Base-by-base conservation (phyloP, 2,329 filamentous ascomycete species). In the Aurifilum marmelostoma region DNA sequence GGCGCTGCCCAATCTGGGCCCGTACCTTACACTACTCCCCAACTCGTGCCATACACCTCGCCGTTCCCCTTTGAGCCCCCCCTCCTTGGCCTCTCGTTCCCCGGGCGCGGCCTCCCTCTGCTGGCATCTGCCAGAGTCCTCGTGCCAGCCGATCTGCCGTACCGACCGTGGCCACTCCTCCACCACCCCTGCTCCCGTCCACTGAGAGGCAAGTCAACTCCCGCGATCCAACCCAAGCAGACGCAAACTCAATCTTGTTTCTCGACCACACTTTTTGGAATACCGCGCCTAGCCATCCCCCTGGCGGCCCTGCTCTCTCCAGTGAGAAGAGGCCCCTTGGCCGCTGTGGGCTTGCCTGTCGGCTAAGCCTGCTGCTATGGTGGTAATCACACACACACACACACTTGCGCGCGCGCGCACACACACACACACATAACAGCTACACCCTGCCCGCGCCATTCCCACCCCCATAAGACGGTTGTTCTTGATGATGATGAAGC, bases 201-300 rank as follows among this genome's bases (percentile, higher is more conserved):
- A 52, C 37, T 37, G 47, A 52, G 56, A 68, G 66, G 61, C 34
- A 66, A 69, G 64, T 54, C 61, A 37, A 39, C 63, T 63, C 65
- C 62, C 68, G 56, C 68, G 65, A 70, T 68, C 62, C 68, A 67
- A 62, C 65, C 68, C 61, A 65, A 67, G 41, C 61, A 50, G 61
- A 52, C 39, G 54, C 34, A 52, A 58, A 65, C 32, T 67, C 68
- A 65, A 62, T 67, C 65, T 65, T 64, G 65, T 60, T 70, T 70
- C 43, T 47, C 50, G 62, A 67, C 37, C 58, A 62, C 62, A 29
- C 27, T 60, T 66, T 39, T 66, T 37, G 8, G 14, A 24, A n/a
- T 65, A 61, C 58, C 67, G 37, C 43, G 50, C n/a, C 59, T 56
- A 67, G 50, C 60, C 60, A 59, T 43, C 58, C 16, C 59, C 64